A percentile compares a stretch with the other conserved stretches of the same genome.
Evolutionary conservation across 1,284 basidiomycete genomes (phyloP).

Genomic region (Schizopora paradoxa): DNA sequence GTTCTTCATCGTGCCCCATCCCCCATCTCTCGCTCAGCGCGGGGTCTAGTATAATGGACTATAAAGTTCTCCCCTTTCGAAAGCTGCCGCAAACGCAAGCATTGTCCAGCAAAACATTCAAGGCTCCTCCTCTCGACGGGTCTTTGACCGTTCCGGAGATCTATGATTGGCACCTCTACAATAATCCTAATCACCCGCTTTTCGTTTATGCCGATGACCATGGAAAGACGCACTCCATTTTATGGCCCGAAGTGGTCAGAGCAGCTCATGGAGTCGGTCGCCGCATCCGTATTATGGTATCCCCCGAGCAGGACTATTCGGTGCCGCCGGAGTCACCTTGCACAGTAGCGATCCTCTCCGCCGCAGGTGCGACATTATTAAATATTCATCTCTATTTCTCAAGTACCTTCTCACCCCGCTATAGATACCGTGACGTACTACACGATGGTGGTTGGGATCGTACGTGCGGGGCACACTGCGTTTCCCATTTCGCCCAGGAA

Average conservation of each 20-base stretch:
- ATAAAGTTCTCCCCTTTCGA: neutral
- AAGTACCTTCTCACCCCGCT: neutral
- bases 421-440: constrained; percentile 11
- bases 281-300: constrained; percentile 13
- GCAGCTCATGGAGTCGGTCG: constrained; percentile 16
- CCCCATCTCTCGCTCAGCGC: neutral
- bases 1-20: too few species aligned
- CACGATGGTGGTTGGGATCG: constrained; percentile 5
- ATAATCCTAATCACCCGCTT: constrained; percentile 31
- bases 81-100: constrained; percentile 4
- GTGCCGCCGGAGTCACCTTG: constrained; percentile 12
- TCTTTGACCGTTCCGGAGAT: constrained; percentile 31
- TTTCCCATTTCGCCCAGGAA: constrained; percentile 12
- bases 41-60: neutral
- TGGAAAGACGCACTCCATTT: constrained; percentile 19
- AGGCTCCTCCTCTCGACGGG: constrained; percentile 30
- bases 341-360: constrained; percentile 20
- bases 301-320: neutral
- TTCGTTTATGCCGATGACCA: constrained; percentile 27
- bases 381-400: neutral
- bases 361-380: constrained; percentile 18
- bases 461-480: constrained; percentile 8
- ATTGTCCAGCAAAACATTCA: constrained; percentile 21
- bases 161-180: constrained; percentile 29
- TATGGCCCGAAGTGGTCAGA: constrained; percentile 25